Conservation (phyloP, 148 eudicot species). For the Camellia lanceoleosa region DNA sequence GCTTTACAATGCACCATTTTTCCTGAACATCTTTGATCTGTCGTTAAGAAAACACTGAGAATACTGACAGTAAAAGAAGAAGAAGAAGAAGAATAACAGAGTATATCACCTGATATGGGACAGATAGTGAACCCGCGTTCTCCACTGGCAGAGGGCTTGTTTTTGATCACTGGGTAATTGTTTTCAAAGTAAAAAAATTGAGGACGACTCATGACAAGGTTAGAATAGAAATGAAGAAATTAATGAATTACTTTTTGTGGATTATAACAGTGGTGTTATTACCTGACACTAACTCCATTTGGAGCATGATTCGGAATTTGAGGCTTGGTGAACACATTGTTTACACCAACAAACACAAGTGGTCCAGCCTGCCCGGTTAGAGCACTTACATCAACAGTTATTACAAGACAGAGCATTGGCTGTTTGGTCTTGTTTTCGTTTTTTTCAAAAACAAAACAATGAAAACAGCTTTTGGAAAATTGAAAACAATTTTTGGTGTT, state of each 20-base stretch:
- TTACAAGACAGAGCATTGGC: neutral
- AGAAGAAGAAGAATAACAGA: no score
- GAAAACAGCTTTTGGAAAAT: no score
- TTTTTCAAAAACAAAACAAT: no score
- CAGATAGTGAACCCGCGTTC: neutral
- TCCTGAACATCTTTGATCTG: no score
- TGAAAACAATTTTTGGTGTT: no score
- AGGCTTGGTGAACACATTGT: neutral
- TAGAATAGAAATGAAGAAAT: neutral
- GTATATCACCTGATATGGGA: neutral
- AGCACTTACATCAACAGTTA: neutral
- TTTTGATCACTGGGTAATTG: neutral
- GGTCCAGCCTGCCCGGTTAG: slow-evolving; percentile 2
- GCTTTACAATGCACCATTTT: slow-evolving; percentile 8
- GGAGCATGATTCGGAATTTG: neutral
- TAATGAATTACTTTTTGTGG: neutral
- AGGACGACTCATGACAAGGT: neutral
- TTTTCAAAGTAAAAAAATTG: neutral
- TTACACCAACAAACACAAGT: neutral
- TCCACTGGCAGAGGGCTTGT: neutral
- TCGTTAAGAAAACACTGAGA: no score
- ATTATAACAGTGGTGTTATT: neutral
- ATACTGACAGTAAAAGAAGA: no score
- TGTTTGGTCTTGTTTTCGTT: no score
- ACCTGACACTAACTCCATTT: neutral